phyloP scores from a whole-genome alignment of 176 grass and related monocot species.

The Cenchrus purpureus region DNA sequence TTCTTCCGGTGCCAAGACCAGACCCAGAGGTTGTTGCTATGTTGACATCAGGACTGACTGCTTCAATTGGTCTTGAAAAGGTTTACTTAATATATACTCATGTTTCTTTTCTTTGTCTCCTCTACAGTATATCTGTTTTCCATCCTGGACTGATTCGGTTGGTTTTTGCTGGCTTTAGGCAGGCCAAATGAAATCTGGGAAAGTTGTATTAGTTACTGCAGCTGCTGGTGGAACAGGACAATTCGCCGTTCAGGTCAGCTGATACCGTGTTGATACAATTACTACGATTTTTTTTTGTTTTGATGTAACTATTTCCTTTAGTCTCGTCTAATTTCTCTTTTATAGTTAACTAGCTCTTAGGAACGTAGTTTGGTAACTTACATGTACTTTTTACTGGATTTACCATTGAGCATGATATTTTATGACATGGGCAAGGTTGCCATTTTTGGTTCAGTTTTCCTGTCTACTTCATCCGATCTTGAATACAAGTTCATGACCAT shows the following conservation, averaged over 20 bases:
- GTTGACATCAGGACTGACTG: conserved; percentile 96
- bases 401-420: conserved; percentile 12
- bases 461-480: background rate
- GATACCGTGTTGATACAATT: conserved; percentile 28
- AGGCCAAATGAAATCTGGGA: conserved; percentile 83
- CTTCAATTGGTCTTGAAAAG: conserved; percentile 99
- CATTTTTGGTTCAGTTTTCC: conserved; percentile 29
- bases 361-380: background rate
- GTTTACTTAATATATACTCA: conserved; percentile 34
- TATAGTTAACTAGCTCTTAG: conserved; percentile 21
- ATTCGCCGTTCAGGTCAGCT: conserved; percentile 89
- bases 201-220: conserved; percentile 89
- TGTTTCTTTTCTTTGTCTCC: conserved; percentile 16
- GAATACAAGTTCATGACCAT: background rate
- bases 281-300: conserved; percentile 24
- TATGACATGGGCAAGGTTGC: conserved; percentile 25
- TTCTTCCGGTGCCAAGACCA: conserved; percentile 95
- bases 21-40: conserved; percentile 96
- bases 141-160: conserved; percentile 31
- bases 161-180: conserved; percentile 54
- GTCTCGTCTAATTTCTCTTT: conserved; percentile 6
- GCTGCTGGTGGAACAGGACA: conserved; percentile 99
- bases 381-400: conserved; percentile 18
- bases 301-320: conserved; percentile 15
- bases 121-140: conserved; percentile 39